Evolutionary conservation across 768 basidiomycete genomes (phyloP), one percentile per base, ranked within the genome.

Genomic region (Gymnopilus junonius): DNA sequence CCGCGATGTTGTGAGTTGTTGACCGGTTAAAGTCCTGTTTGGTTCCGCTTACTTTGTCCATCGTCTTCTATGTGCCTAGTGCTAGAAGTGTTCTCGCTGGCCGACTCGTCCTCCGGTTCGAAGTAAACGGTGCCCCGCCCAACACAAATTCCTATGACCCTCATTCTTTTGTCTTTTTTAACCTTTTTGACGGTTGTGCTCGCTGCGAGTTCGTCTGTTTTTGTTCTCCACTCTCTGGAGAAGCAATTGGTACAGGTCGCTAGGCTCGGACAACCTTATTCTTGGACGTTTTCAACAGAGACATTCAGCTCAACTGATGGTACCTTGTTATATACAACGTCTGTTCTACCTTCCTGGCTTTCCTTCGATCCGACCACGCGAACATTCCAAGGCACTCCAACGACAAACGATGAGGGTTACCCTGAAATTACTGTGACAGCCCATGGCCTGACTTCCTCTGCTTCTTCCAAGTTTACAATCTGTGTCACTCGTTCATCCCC

Each of bases 201-300:
- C 40, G 80, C 82, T 64, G 78, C 84, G 59, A 79, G 85, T 61
- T 27, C 69, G 29, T 65, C 69, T 42, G 69, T 73, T 43, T 77
- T 73, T 60, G 79, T 95, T 45, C 71, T 79, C 51, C 84, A 85
- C 71, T 86, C 92, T 29, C 78, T 94, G 40, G 81, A 86, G 64
- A 79, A 80, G 32, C 96, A 99, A 76, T 84, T 87, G 45, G 94
- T 95, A 20, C 81, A 83, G 43, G 85, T 97, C 63, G 94, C 93
- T 21, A 88, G 93, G 62, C 75, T 88, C 39, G 79, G 80, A 70
- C 67, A 84, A 58, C 78, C 80, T 45, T 99, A 85, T 73, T 79
- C 81, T 50, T 98, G 93, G 89, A 74, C 87, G 14, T 82, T 93
- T 68, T 84, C 89, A 65, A 70, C 79, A 3, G 70, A 75, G 53